Base-by-base conservation (phyloP, 192 early-diverging fungal genomes). In the Glomus cerebriforme region DNA sequence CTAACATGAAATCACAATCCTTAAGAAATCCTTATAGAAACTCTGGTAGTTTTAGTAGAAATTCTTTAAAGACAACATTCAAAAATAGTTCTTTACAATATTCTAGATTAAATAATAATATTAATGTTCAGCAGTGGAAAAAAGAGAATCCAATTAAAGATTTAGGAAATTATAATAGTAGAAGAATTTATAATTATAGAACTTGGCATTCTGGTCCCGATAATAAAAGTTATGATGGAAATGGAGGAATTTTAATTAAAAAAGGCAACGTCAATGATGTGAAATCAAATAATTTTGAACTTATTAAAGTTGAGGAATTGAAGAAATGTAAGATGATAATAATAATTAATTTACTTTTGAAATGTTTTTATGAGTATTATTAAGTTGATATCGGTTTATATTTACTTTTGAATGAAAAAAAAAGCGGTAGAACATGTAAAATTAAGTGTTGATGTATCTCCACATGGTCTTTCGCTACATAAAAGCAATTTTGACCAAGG, bases 131-230 rank as follows among this genome's bases (percentile, higher is more conserved):
- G 6, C 49, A 54, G 22, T 54, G 49, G 49, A 54, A 54, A 19
- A 19, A 54, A n/a, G 17, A 54, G 5, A 43, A 43, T 43, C 39
- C 9, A 43, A 43, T 1, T 1, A 19, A 54, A 54, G 49, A 22
- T 54, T 13, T 13, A 17, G 47, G 13, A 27, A 31, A 13, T 64
- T 64, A 64, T 64, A 64, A 64, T 64, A 31, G 26, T 64, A 64
- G 62, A 64, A 64, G 26, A 27, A 31, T 64, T 26, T 64, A 64
- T 64, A 64, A 64, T 64, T 22, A n/a, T n/a, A n/a, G n/a, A n/a
- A n/a, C 24, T 22, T 24, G 5, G 12, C 2, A 9, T 31, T 2
- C 39, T 43, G 9, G 37, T 1, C 7, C 7, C 7, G 9, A 27
- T 63, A 13, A 29, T 31, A 64, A 7, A 31, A 29, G 62, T 29